Evolutionary conservation across 257 asterid species (phyloP).

Genomic region (Haberlea rhodopensis): DNA sequence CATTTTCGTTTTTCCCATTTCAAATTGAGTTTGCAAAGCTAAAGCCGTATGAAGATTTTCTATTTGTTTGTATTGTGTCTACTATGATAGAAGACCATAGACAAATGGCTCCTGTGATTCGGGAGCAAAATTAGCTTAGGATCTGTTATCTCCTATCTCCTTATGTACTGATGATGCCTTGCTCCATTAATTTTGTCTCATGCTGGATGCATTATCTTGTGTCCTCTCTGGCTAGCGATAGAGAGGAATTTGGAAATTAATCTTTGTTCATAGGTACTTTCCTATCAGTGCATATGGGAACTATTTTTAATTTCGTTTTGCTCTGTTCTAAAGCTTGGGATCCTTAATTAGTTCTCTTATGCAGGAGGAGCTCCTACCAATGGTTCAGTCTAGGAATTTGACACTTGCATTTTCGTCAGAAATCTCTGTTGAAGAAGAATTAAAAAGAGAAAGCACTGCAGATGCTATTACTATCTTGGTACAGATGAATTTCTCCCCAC

Average conservation of each 20-base stretch:
- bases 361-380: constrained; percentile 88
- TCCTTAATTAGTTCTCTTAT: constrained; percentile 31
- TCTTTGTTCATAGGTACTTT: background rate
- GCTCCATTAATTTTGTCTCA: background rate
- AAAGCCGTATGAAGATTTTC: background rate
- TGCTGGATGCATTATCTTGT: background rate
- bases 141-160: background rate
- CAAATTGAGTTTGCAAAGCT: background rate
- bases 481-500: constrained; percentile 26
- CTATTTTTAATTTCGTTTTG: constrained; percentile 11
- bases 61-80: no score
- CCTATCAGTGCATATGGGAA: background rate
- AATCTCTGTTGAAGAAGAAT: constrained; percentile 94
- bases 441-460: constrained; percentile 97
- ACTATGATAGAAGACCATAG: no score
- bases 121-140: background rate
- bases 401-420: constrained; percentile 90
- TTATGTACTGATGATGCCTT: background rate
- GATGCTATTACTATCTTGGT: constrained; percentile 95
- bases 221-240: background rate
- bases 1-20: background rate
- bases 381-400: constrained; percentile 72
- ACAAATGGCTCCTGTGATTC: background rate
- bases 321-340: constrained; percentile 1
- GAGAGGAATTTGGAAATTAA: background rate